These are phyloP conservation scores for Megacollybia marginata DNA, from an alignment of 768 basidiomycete genomes.

Conservation along the genomic window DNA sequence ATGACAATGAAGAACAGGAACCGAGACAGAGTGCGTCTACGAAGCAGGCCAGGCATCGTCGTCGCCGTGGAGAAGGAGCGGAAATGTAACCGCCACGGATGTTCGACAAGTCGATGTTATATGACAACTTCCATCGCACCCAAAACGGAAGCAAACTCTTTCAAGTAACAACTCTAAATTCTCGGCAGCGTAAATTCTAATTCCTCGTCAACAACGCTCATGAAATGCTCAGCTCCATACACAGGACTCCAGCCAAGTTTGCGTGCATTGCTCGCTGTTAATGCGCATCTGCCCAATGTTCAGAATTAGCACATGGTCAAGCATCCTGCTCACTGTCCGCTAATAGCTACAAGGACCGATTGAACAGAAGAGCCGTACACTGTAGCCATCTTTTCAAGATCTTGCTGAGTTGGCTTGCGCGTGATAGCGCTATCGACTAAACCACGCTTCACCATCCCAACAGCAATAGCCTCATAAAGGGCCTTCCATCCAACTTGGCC, in stretches of 20 bases:
- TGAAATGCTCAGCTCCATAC: not conserved
- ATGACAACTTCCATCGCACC: no score
- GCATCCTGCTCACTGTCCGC: no score
- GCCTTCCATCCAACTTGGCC: not conserved
- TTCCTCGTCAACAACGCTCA: not conserved
- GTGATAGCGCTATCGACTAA: not conserved
- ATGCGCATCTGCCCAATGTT: not conserved
- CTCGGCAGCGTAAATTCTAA: not conserved
- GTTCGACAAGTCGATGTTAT: no score
- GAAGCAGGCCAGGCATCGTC: not conserved
- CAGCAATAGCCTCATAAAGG: not conserved
- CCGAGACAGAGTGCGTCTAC: not conserved
- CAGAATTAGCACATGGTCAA: not conserved
- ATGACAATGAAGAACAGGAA: not conserved
- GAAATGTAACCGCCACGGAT: no score
- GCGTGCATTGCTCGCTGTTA: not conserved
- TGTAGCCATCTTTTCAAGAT: not conserved
- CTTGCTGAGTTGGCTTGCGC: not conserved
- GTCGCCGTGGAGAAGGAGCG: not conserved
- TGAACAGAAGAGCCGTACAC: no score
- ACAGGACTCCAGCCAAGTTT: not conserved
- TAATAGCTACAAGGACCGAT: no score
- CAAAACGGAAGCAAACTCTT: no score
- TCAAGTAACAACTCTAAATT: no score
- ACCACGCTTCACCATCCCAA: not conserved